Percentiles rank a stretch among this genome's conserved stretches.
phyloP scores from a whole-genome alignment of 23 red algal species.

The Chondrus crispus region DNA sequence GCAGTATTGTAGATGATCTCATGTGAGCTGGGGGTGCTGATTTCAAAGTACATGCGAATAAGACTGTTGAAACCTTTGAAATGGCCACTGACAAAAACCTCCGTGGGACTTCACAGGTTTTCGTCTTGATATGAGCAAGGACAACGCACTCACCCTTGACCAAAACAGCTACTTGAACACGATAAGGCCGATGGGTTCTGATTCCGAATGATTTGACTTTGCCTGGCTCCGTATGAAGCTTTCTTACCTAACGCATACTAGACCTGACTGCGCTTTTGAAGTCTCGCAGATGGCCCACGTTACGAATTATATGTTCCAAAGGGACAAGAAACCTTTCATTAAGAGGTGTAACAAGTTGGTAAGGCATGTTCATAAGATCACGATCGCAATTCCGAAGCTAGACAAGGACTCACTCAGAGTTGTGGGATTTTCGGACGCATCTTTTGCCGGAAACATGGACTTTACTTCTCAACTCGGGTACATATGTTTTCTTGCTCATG shows the following conservation, averaged over 20 bases:
- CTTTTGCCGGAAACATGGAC: neutral
- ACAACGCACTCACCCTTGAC: neutral
- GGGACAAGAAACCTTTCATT: neutral
- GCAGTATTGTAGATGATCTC: too few relatives aligned
- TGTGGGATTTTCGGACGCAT: neutral
- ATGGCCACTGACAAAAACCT: too few relatives aligned
- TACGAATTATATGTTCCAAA: neutral
- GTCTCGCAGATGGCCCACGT: neutral
- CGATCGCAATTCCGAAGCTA: neutral
- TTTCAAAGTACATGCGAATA: too few relatives aligned
- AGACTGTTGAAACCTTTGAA: too few relatives aligned
- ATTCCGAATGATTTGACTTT: neutral
- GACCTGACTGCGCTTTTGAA: constrained; percentile 20
- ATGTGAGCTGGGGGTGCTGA: too few relatives aligned
- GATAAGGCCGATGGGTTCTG: neutral
- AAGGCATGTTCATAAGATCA: neutral
- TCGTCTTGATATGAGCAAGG: neutral
- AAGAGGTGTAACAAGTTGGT: neutral
- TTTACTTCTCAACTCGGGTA: neutral
- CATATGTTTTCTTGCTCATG: neutral
- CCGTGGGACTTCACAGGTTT: constrained; percentile 18
- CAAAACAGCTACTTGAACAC: neutral
- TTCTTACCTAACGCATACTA: neutral
- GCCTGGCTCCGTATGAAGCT: neutral
- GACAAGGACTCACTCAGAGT: neutral